Evolutionary conservation across 2,329 filamentous ascomycete genomes (phyloP).

Genomic region (Fusarium metavorans): DNA sequence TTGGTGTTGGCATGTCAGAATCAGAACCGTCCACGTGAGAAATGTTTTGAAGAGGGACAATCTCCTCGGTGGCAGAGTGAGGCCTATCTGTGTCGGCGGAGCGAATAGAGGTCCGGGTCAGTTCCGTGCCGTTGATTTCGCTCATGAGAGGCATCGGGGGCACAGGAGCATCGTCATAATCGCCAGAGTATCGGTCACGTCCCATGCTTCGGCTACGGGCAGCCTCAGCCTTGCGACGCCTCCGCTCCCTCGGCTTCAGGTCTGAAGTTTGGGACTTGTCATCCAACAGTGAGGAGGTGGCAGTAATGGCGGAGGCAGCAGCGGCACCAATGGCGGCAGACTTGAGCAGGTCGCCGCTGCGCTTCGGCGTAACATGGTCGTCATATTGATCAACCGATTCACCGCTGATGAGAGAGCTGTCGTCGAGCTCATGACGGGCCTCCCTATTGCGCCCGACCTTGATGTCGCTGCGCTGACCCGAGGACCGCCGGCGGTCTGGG

Average conservation of each 20-base stretch:
- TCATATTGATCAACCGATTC: constrained; percentile 57
- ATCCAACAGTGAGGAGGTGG: constrained; percentile 49
- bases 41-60: constrained; percentile 73
- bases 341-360: constrained; percentile 58
- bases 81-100: constrained; percentile 84
- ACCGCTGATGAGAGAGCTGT: constrained; percentile 61
- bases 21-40: constrained; percentile 70
- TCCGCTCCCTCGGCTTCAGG: constrained; percentile 63
- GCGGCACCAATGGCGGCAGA: constrained; percentile 60
- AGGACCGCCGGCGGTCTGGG: constrained; percentile 71
- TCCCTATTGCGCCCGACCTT: constrained; percentile 64
- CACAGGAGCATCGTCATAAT: constrained; percentile 66
- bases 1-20: constrained; percentile 72
- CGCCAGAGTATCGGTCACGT: constrained; percentile 60
- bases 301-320: constrained; percentile 50
- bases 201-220: constrained; percentile 58
- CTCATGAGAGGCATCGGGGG: constrained; percentile 92
- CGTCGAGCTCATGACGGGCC: constrained; percentile 66
- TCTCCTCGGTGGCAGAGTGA: constrained; percentile 74
- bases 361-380: constrained; percentile 59
- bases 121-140: constrained; percentile 85
- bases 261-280: constrained; percentile 61
- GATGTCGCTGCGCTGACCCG: constrained; percentile 64
- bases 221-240: constrained; percentile 65
- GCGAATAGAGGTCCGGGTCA: constrained; percentile 88